phyloP scores from a whole-genome alignment of 2,329 filamentous ascomycete species.

The Sporothrix inflata region DNA sequence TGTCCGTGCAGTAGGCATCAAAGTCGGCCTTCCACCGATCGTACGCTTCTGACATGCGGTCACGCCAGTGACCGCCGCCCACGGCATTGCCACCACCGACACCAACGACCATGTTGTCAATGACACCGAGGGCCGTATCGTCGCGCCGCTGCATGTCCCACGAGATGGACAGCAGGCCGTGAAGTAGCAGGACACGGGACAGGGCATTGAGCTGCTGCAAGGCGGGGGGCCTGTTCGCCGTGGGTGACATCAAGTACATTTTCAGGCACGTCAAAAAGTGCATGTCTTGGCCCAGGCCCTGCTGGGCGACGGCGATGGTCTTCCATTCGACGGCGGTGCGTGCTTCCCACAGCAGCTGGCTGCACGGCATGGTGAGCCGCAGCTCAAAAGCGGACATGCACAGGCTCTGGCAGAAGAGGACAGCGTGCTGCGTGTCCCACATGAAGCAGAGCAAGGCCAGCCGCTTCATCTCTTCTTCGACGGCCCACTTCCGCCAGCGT shows the following conservation, averaged over 20 bases:
- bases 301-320: too few species aligned
- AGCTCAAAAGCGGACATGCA: slow-evolving; percentile 35
- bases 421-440: slow-evolving; percentile 35
- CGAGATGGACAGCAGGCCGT: slow-evolving; percentile 32
- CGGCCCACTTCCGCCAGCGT: slow-evolving; percentile 29
- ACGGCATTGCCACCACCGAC: background rate
- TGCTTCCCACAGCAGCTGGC: slow-evolving; percentile 32
- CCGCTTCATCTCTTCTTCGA: slow-evolving; percentile 32
- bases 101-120: background rate
- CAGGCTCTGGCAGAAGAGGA: slow-evolving; percentile 35
- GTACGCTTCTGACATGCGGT: slow-evolving; percentile 27
- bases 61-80: slow-evolving; percentile 22
- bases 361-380: slow-evolving; percentile 31
- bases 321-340: too few species aligned
- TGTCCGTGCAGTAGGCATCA: slow-evolving; percentile 23
- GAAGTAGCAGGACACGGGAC: slow-evolving; percentile 30
- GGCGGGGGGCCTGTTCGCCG: background rate
- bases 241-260: background rate
- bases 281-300: background rate
- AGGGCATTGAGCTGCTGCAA: slow-evolving; percentile 15
- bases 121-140: slow-evolving; percentile 30
- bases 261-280: background rate
- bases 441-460: slow-evolving; percentile 33
- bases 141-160: slow-evolving; percentile 36
- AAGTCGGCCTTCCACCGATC: slow-evolving; percentile 31